Percentiles rank a stretch among this genome's conserved stretches.
These are phyloP conservation scores for Sphagnum tenellum DNA, from an alignment of 225 moss, liverwort and hornwort species.

Conservation along the genomic window DNA sequence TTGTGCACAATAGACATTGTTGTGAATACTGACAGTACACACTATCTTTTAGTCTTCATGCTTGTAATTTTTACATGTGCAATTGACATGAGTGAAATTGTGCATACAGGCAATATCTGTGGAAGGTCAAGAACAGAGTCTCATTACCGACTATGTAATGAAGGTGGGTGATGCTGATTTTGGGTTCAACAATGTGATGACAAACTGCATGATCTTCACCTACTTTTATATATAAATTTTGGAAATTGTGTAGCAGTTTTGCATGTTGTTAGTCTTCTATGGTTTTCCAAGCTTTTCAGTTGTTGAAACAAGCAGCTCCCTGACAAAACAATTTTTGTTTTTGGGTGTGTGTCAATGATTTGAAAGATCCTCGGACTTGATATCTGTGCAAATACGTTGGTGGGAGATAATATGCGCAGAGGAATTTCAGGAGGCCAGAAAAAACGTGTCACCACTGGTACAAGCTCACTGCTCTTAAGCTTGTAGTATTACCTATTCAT, in stretches of 20 bases:
- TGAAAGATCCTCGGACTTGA: slow-evolving; percentile 10
- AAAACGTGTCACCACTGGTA: slow-evolving; percentile 29
- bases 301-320: no score
- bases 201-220: no score
- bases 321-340: no score
- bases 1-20: background rate
- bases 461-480: background rate
- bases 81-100: background rate
- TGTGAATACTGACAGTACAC: background rate
- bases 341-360: no score
- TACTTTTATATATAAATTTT: no score
- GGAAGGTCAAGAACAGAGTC: slow-evolving; percentile 6
- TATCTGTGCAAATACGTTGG: slow-evolving; percentile 20
- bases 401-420: slow-evolving; percentile 27
- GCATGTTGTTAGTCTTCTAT: no score
- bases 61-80: background rate
- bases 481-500: no score
- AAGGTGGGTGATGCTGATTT: slow-evolving; percentile 16
- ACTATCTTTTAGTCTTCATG: background rate
- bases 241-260: no score
- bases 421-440: slow-evolving; percentile 31
- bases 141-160: slow-evolving; percentile 12
- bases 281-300: no score
- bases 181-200: background rate
- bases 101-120: slow-evolving; percentile 11